phyloP scores from a whole-genome alignment of 306 rosid species.

The Quercus glauca region DNA sequence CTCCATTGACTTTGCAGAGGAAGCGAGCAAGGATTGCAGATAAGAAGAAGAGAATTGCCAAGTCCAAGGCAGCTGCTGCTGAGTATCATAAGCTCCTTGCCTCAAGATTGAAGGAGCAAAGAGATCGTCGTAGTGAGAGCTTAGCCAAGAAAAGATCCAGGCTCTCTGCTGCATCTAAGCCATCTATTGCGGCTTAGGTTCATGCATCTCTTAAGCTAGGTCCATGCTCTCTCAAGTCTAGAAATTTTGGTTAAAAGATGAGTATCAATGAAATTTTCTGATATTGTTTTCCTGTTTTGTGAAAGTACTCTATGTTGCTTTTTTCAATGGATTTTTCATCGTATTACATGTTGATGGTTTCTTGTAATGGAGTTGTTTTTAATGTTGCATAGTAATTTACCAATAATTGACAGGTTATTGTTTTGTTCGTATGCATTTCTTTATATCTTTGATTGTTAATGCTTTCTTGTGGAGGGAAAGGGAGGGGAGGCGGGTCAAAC shows the following conservation, averaged over 20 bases:
- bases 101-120: conserved; percentile 60
- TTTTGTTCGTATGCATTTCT: too few relatives aligned
- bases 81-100: conserved; percentile 67
- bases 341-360: background rate
- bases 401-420: too few relatives aligned
- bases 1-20: conserved; percentile 63
- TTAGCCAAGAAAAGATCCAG: conserved; percentile 64
- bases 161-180: conserved; percentile 59
- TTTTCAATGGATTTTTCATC: conserved; percentile 4
- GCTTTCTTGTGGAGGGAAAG: too few relatives aligned
- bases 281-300: background rate
- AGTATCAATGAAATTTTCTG: background rate
- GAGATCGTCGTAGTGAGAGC: conserved; percentile 62
- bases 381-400: background rate
- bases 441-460: too few relatives aligned
- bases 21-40: conserved; percentile 54
- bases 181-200: conserved; percentile 39
- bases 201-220: background rate
- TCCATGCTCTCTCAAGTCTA: background rate
- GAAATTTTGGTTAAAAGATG: conserved; percentile 19
- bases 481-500: too few relatives aligned
- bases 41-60: conserved; percentile 59
- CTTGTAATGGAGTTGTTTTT: background rate
- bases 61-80: conserved; percentile 54
- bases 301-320: background rate